A percentile compares a stretch with the other conserved stretches of the same genome.
These are phyloP conservation scores for Pseudoscleropodium purum DNA, from an alignment of 225 moss, liverwort and hornwort genomes.

Conservation along the genomic window DNA sequence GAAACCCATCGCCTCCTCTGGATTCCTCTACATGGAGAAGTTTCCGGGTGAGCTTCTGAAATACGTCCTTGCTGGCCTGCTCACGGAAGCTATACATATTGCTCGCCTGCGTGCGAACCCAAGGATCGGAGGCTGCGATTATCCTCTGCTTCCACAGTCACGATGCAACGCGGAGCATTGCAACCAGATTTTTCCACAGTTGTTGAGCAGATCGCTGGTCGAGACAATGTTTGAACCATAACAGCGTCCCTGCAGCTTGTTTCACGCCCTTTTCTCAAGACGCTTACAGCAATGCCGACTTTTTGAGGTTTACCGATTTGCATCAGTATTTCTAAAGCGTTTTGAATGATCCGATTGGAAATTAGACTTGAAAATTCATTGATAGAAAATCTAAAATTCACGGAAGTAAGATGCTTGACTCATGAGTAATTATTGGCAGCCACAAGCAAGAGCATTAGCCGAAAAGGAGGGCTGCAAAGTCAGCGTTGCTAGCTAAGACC, in stretches of 20 bases:
- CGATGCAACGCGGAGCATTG: neutral
- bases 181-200: constrained; percentile 30
- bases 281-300: neutral
- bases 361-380: neutral
- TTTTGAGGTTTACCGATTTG: neutral
- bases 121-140: too few relatives aligned
- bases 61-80: too few relatives aligned
- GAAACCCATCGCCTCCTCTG: too few relatives aligned
- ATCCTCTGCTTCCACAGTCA: neutral
- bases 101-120: too few relatives aligned
- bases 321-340: neutral
- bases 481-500: neutral
- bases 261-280: constrained; percentile 39
- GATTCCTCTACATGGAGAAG: too few relatives aligned
- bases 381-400: neutral
- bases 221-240: constrained; percentile 88
- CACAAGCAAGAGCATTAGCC: neutral
- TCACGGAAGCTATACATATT: too few relatives aligned
- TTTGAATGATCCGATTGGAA: neutral
- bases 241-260: constrained; percentile 91
- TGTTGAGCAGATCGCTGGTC: constrained; percentile 75
- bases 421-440: too few relatives aligned
- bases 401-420: neutral
- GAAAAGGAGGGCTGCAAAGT: neutral
- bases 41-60: too few relatives aligned